phyloP scores from a whole-genome alignment of 139 green algal genomes.

The Chlamydomonas eustigma region DNA sequence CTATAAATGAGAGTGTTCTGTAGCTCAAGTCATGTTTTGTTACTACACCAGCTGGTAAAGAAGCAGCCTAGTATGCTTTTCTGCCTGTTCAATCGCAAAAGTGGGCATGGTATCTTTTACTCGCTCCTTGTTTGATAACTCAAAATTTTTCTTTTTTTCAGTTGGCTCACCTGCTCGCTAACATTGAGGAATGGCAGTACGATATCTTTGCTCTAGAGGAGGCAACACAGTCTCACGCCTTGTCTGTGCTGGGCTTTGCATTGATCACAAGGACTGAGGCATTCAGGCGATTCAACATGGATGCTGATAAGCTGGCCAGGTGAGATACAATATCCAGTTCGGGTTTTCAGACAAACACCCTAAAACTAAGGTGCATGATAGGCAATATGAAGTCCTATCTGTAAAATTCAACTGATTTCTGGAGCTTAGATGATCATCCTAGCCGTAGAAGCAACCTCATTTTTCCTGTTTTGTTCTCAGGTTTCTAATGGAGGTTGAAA shows the following conservation, averaged over 20 bases:
- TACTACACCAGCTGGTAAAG: no score
- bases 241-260: conserved; percentile 40
- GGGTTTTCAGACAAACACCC: no score
- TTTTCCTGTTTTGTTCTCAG: not conserved
- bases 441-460: not conserved
- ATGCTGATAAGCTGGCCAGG: not conserved
- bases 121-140: no score
- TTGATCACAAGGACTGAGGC: conserved; percentile 38
- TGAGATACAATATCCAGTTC: no score
- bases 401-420: not conserved
- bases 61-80: no score
- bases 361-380: no score
- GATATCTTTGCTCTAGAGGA: conserved; percentile 51
- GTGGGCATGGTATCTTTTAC: no score
- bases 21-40: no score
- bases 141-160: no score
- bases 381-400: no score
- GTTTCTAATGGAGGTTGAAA: not conserved
- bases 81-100: no score
- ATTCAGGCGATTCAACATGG: conserved; percentile 33
- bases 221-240: conserved; percentile 29
- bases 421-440: not conserved
- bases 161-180: conserved; percentile 22
- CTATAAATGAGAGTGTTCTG: no score
- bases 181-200: conserved; percentile 57